Conservation (phyloP, 2,329 filamentous ascomycete species). For the Chaetomiaceae sp. region DNA sequence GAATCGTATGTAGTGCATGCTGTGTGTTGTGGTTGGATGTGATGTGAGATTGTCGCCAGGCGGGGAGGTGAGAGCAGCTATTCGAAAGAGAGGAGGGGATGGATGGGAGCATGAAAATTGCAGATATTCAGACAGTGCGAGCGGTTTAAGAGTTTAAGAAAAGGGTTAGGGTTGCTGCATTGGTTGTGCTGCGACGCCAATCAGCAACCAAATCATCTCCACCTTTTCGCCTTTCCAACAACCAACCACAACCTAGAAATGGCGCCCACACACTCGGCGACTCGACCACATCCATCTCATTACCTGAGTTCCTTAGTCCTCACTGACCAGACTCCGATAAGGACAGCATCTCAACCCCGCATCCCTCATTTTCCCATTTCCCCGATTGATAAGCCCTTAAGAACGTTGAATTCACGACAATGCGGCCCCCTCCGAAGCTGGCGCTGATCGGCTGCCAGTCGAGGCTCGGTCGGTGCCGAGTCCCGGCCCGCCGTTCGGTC, state of each 20-base stretch:
- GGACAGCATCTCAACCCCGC: not conserved
- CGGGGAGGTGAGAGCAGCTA: not conserved
- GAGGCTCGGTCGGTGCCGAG: not conserved
- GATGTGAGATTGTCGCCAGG: not conserved
- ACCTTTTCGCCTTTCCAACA: no score
- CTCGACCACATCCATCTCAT: no score
- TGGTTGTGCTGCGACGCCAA: no score
- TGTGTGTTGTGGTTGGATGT: not conserved
- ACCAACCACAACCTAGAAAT: no score
- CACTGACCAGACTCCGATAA: no score
- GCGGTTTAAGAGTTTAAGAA: no score
- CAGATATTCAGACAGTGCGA: not conserved
- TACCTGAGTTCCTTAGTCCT: no score
- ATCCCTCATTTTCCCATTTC: not conserved
- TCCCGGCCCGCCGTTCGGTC: not conserved
- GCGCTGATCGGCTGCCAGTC: no score
- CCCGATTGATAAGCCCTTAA: not conserved
- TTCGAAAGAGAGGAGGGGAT: no score
- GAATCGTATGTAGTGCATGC: constrained; percentile 56
- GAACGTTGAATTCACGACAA: not conserved
- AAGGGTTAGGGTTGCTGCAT: no score
- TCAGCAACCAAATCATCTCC: no score
- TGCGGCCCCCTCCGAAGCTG: not conserved
- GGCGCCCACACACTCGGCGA: no score
- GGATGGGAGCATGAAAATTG: not conserved